Conservation (phyloP, 208 protist species). For the Trichomonas vaginalis region DNA sequence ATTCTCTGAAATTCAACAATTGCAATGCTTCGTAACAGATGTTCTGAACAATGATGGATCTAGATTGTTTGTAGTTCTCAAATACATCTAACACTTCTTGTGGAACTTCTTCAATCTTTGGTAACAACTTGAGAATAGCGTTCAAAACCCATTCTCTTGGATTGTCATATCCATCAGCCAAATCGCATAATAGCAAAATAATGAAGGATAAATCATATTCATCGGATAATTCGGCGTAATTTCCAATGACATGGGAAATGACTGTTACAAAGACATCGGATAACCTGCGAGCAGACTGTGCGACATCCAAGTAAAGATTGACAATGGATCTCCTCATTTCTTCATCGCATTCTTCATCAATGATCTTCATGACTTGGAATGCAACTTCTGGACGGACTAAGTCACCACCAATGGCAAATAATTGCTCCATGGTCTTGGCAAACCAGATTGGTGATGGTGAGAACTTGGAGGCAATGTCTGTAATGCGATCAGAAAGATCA, state of each 20-base stretch:
- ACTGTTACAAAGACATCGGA: not conserved
- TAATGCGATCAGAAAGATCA: not conserved
- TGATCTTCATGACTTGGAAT: not conserved
- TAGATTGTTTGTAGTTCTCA: not conserved
- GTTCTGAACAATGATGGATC: not conserved
- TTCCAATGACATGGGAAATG: not conserved
- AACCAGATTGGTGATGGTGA: not conserved
- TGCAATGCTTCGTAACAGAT: not conserved
- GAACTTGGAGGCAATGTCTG: not conserved
- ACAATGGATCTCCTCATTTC: not conserved
- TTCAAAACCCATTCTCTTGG: not conserved
- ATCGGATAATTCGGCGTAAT: not conserved
- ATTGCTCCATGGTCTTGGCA: conserved; percentile 1
- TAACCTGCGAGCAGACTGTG: not conserved
- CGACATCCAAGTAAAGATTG: not conserved
- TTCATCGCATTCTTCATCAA: not conserved
- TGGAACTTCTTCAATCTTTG: conserved; percentile 2
- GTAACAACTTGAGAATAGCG: not conserved
- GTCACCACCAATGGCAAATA: not conserved
- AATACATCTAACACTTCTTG: conserved; percentile 4
- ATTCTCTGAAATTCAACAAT: not conserved
- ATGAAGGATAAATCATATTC: conserved; percentile 13
- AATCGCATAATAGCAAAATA: not conserved
- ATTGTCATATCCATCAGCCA: not conserved
- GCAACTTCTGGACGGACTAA: conserved; percentile 5